phyloP scores from a whole-genome alignment of 2,329 filamentous ascomycete genomes.

The Cercospora sp. region DNA sequence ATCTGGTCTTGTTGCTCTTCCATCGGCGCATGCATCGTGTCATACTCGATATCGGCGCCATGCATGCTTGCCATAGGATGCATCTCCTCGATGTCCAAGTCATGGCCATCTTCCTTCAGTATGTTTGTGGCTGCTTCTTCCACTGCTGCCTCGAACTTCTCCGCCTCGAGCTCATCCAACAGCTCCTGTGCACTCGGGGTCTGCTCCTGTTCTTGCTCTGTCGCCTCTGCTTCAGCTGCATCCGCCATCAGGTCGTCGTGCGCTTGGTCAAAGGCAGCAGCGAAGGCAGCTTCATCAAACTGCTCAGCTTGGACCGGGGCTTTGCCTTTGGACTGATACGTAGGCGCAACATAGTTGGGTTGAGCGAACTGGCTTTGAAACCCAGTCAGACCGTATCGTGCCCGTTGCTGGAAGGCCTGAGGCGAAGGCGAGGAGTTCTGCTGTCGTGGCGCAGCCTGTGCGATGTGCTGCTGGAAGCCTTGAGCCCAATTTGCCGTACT shows the following conservation, averaged over 20 bases:
- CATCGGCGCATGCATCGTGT: slow-evolving; percentile 12
- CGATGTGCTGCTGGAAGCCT: slow-evolving; percentile 55
- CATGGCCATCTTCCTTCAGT: slow-evolving; percentile 23
- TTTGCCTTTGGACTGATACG: slow-evolving; percentile 34
- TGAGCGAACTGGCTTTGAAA: slow-evolving; percentile 35
- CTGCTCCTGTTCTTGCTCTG: slow-evolving; percentile 18
- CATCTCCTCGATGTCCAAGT: slow-evolving; percentile 22
- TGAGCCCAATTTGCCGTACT: slow-evolving; percentile 53
- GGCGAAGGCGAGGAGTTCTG: slow-evolving; percentile 33
- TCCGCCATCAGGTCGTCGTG: slow-evolving; percentile 42
- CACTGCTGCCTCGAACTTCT: slow-evolving; percentile 24
- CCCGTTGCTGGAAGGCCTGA: slow-evolving; percentile 36
- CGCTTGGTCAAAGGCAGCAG: slow-evolving; percentile 54
- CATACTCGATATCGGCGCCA: slow-evolving; percentile 21
- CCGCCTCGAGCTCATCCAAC: slow-evolving; percentile 22
- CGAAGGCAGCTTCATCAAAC: slow-evolving; percentile 59
- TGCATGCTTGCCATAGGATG: slow-evolving; percentile 19
- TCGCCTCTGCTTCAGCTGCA: slow-evolving; percentile 20
- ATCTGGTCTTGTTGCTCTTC: slow-evolving; percentile 21
- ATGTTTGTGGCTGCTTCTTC: slow-evolving; percentile 26
- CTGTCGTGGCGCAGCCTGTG: slow-evolving; percentile 38
- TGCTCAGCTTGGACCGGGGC: slow-evolving; percentile 40
- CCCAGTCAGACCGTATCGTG: slow-evolving; percentile 33
- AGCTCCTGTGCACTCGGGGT: slow-evolving; percentile 17
- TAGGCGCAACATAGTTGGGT: slow-evolving; percentile 19